phyloP scores from a whole-genome alignment of 441 rosid genomes.

The Biscutella auriculata region DNA sequence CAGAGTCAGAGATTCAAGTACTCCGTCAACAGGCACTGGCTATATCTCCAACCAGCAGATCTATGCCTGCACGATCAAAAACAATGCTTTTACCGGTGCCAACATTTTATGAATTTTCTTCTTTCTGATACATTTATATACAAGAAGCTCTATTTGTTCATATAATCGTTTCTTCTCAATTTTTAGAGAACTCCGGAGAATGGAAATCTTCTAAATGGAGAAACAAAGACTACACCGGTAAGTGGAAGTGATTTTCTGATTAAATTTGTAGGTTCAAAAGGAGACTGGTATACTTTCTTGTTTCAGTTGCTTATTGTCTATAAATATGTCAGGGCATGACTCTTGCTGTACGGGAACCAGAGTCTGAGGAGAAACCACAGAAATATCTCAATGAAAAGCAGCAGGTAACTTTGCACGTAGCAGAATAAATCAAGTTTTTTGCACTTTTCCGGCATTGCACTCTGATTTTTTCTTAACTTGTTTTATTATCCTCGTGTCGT shows the following conservation, averaged over 20 bases:
- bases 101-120: conserved; percentile 4
- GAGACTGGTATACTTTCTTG: conserved; percentile 1
- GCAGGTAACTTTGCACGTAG: conserved; percentile 43
- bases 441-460: conserved; percentile 4
- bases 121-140: neutral
- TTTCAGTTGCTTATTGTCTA: conserved; percentile 30
- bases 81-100: conserved; percentile 65
- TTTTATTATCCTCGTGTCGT: conserved; percentile 17
- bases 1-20: conserved; percentile 97
- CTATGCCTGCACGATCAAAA: conserved; percentile 57
- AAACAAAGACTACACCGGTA: conserved; percentile 49
- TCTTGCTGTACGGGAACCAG: conserved; percentile 62
- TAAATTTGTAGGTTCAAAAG: neutral
- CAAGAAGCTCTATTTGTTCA: conserved; percentile 16
- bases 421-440: neutral
- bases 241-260: conserved; percentile 19
- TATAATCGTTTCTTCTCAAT: conserved; percentile 14
- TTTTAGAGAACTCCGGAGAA: conserved; percentile 78
- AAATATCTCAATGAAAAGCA: conserved; percentile 93
- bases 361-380: conserved; percentile 97
- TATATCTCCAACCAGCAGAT: conserved; percentile 88
- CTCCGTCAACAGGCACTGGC: conserved; percentile 96
- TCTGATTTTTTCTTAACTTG: neutral
- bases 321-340: conserved; percentile 41
- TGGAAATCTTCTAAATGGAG: conserved; percentile 67